Evolutionary conservation across 2,329 filamentous ascomycete genomes (phyloP).

Genomic region (Pestalotiopsis sp.): DNA sequence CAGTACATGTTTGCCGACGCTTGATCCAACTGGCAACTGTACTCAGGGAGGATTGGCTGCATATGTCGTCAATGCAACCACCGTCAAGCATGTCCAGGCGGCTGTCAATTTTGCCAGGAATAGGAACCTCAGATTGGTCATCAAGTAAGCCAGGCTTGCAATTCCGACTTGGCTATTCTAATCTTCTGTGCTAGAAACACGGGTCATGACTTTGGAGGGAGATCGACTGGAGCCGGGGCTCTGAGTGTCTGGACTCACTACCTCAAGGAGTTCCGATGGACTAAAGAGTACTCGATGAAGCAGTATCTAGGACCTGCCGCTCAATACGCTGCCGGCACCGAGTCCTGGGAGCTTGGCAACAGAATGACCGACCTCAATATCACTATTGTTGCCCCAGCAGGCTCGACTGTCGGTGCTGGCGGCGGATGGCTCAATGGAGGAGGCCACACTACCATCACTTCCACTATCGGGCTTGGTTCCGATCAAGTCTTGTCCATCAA

Average conservation of each 20-base stretch:
- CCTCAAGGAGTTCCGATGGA: constrained; percentile 44
- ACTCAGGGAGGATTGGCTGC: constrained; percentile 39
- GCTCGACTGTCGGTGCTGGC: constrained; percentile 40
- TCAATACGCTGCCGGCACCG: constrained; percentile 34
- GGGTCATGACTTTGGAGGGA: constrained; percentile 49
- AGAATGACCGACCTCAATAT: constrained; percentile 33
- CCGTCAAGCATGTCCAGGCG: constrained; percentile 39
- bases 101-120: constrained; percentile 45
- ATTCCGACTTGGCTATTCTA: constrained; percentile 18
- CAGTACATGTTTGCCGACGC: constrained; percentile 35
- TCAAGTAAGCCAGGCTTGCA: constrained; percentile 32
- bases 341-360: constrained; percentile 36
- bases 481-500: constrained; percentile 52
- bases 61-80: constrained; percentile 41
- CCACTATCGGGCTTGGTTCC: constrained; percentile 50
- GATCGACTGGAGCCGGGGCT: constrained; percentile 47
- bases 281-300: constrained; percentile 31
- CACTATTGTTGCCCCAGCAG: constrained; percentile 33
- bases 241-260: constrained; percentile 54
- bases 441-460: constrained; percentile 50
- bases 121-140: constrained; percentile 37
- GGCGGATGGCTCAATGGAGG: constrained; percentile 57
- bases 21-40: constrained; percentile 29
- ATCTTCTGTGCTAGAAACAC: constrained; percentile 45
- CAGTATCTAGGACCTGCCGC: constrained; percentile 34